phyloP scores from a whole-genome alignment of 2,329 filamentous ascomycete genomes.

The Penicillium concentricum region DNA sequence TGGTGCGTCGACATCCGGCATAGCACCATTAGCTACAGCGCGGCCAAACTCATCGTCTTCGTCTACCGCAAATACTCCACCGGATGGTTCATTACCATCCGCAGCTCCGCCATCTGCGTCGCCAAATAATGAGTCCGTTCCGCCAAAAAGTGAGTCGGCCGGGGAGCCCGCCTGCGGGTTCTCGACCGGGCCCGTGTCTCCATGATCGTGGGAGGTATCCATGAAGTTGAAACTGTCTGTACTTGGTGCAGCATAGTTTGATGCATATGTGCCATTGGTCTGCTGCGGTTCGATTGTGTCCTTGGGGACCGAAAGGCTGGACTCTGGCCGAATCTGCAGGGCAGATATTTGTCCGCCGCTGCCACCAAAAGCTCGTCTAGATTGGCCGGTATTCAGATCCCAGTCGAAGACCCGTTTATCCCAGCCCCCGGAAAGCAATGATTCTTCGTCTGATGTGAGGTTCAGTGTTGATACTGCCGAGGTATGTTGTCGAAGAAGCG shows the following conservation, averaged over 20 bases:
- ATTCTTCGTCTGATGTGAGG: constrained; percentile 79
- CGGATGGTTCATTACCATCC: constrained; percentile 49
- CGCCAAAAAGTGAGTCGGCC: constrained; percentile 78
- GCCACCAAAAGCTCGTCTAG: constrained; percentile 72
- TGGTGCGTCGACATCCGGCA: constrained; percentile 49
- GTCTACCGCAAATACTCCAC: constrained; percentile 70
- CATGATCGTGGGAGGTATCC: constrained; percentile 39
- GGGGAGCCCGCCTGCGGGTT: constrained; percentile 64
- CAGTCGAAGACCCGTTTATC: constrained; percentile 93
- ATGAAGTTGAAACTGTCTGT: constrained; percentile 54
- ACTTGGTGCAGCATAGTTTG: constrained; percentile 67
- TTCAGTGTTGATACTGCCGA: constrained; percentile 88
- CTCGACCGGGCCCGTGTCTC: constrained; percentile 42
- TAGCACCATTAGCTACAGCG: constrained; percentile 65
- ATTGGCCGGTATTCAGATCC: constrained; percentile 84
- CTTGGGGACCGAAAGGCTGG: constrained; percentile 70
- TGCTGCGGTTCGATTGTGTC: constrained; percentile 57
- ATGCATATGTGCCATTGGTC: constrained; percentile 68
- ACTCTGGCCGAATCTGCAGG: constrained; percentile 79
- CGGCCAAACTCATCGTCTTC: constrained; percentile 81
- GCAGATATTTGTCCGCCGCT: constrained; percentile 82
- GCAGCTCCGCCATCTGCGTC: constrained; percentile 63
- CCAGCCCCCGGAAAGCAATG: constrained; percentile 90
- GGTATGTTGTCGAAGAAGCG: constrained; percentile 75
- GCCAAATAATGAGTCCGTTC: constrained; percentile 86